Percentiles rank a stretch among this genome's conserved stretches.
phyloP scores from a whole-genome alignment of 2,329 filamentous ascomycete species.

The Fusarium coicis region DNA sequence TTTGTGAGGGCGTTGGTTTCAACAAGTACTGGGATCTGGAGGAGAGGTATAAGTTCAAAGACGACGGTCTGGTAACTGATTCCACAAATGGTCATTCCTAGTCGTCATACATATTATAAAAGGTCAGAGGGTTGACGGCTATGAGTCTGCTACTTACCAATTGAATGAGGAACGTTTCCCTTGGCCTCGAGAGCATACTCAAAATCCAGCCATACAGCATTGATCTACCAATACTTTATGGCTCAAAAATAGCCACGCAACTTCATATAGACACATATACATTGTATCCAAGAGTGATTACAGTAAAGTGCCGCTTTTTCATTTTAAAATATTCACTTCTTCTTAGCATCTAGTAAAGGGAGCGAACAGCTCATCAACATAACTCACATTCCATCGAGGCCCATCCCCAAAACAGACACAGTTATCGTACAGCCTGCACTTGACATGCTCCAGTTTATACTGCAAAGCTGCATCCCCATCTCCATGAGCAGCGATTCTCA shows the following conservation, averaged over 20 bases:
- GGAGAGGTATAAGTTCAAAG: not conserved
- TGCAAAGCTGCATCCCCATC: rapidly evolving
- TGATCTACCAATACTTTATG: no score
- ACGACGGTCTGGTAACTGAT: not conserved
- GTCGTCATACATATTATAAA: no score
- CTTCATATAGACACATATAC: no score
- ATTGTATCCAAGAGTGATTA: no score
- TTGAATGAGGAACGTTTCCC: no score
- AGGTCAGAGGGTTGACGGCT: no score
- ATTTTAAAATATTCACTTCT: no score
- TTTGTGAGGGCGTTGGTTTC: slow-evolving; percentile 58
- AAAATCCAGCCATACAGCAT: no score
- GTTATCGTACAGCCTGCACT: not conserved
- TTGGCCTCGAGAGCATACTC: no score
- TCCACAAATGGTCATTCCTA: not conserved
- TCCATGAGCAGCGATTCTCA: not conserved
- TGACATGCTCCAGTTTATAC: not conserved
- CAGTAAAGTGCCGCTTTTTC: no score
- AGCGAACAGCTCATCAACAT: not conserved
- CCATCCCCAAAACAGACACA: slow-evolving; percentile 14
- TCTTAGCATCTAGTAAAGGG: not conserved
- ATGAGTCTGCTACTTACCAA: no score
- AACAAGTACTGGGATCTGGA: slow-evolving; percentile 50
- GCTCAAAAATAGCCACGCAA: no score
- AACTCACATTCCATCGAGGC: not conserved